Evolutionary conservation across 1,139 yeast genomes (phyloP).

Genomic region (Geotrichum restrictum): DNA sequence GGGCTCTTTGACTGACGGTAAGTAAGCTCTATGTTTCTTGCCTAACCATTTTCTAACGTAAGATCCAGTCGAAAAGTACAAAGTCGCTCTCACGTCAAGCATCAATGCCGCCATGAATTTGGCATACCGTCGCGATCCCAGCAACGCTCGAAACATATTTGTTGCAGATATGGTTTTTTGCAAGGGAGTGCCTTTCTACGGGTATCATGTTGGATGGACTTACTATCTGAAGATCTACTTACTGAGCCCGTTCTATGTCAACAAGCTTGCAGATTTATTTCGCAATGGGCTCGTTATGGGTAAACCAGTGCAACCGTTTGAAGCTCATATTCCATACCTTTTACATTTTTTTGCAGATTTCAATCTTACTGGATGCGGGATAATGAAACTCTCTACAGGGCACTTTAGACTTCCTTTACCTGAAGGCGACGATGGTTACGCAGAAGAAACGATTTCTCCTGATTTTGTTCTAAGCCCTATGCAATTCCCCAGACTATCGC

Average conservation of each 20-base stretch:
- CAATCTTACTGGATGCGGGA: conserved; percentile 79
- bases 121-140: conserved; percentile 32
- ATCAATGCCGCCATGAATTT: conserved; percentile 35
- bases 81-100: conserved; percentile 25
- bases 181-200: conserved; percentile 78
- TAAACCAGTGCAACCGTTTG: conserved; percentile 50
- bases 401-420: conserved; percentile 25
- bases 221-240: conserved; percentile 65
- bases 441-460: conserved; percentile 16
- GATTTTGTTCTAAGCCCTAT: conserved; percentile 18
- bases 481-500: conserved; percentile 52
- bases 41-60: neutral
- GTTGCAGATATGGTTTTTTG: conserved; percentile 68
- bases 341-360: conserved; percentile 79
- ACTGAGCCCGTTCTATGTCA: conserved; percentile 57
- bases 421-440: neutral
- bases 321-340: conserved; percentile 72
- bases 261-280: conserved; percentile 58
- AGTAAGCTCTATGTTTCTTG: conserved; percentile 18
- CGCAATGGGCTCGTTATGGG: conserved; percentile 48
- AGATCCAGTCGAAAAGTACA: conserved; percentile 26
- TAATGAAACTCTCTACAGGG: conserved; percentile 43
- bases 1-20: conserved; percentile 37
- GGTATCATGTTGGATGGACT: conserved; percentile 63
- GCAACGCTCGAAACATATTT: conserved; percentile 41